These are phyloP conservation scores for Colletotrichum godetiae DNA, from an alignment of 2,329 filamentous ascomycete genomes.

Conservation along the genomic window DNA sequence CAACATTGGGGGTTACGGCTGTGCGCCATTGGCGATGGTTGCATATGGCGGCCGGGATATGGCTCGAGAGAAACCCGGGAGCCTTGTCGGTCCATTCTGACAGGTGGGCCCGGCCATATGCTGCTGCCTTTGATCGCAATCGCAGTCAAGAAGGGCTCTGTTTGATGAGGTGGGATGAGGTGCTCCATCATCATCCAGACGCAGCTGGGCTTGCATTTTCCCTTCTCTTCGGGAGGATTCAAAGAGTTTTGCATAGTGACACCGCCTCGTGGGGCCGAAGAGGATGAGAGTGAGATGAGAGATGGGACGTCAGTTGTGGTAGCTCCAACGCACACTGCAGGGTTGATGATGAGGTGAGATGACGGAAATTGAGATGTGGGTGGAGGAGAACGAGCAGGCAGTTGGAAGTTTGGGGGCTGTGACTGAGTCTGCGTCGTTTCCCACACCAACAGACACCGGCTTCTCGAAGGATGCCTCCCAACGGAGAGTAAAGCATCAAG, in stretches of 20 bases:
- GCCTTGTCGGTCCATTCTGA: background rate
- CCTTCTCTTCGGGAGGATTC: background rate
- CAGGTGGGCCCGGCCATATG: background rate
- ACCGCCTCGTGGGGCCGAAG: conserved; percentile 7
- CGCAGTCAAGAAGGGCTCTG: background rate
- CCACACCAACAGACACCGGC: background rate
- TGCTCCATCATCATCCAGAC: background rate
- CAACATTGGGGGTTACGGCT: background rate
- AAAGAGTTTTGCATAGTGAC: background rate
- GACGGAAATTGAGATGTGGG: conserved; percentile 17
- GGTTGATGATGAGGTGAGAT: conserved; percentile 35
- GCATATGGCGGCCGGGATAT: conserved; percentile 21
- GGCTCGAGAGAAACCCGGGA: background rate
- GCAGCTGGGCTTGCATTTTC: background rate
- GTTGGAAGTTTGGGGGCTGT: conserved; percentile 3
- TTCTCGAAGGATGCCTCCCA: background rate
- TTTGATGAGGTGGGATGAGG: background rate
- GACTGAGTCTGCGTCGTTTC: background rate
- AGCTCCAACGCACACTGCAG: conserved; percentile 21
- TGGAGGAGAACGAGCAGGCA: background rate
- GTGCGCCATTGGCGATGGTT: conserved; percentile 9
- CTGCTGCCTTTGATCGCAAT: conserved; percentile 6
- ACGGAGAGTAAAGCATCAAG: background rate
- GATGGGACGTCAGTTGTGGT: conserved; percentile 13
- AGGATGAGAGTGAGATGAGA: conserved; percentile 9